These are phyloP conservation scores for Colletotrichum destructivum DNA, from an alignment of 2,329 filamentous ascomycete species.

Conservation along the genomic window DNA sequence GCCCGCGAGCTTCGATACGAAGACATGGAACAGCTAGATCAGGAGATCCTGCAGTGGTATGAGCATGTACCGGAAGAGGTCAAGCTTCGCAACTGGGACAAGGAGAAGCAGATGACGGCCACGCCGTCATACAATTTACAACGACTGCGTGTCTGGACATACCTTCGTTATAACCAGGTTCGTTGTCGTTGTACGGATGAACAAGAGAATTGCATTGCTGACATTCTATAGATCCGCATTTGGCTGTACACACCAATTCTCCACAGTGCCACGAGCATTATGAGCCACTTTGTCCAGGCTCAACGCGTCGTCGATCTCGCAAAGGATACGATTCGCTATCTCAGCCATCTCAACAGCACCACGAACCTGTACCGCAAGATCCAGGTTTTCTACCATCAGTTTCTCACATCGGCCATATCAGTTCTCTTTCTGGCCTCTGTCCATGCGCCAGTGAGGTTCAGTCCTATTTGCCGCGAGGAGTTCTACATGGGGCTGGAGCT, in stretches of 20 bases:
- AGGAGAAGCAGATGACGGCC: slow-evolving; percentile 66
- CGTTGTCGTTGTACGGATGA: slow-evolving; percentile 31
- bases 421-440: slow-evolving; percentile 84
- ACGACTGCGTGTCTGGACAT: slow-evolving; percentile 86
- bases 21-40: slow-evolving; percentile 86
- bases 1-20: slow-evolving; percentile 77
- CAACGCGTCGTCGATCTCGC: slow-evolving; percentile 82
- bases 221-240: slow-evolving; percentile 75
- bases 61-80: slow-evolving; percentile 77
- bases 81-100: slow-evolving; percentile 72
- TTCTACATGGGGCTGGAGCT: slow-evolving; percentile 85
- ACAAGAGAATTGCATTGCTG: neutral
- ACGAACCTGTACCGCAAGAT: slow-evolving; percentile 80
- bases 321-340: slow-evolving; percentile 81
- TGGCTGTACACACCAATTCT: slow-evolving; percentile 90
- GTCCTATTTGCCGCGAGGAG: slow-evolving; percentile 77
- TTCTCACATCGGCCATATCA: slow-evolving; percentile 81
- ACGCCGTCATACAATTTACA: slow-evolving; percentile 76
- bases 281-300: slow-evolving; percentile 80
- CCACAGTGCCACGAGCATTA: slow-evolving; percentile 87
- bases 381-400: slow-evolving; percentile 86
- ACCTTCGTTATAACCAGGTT: slow-evolving; percentile 86
- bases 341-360: slow-evolving; percentile 79
- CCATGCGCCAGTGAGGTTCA: slow-evolving; percentile 81
- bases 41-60: slow-evolving; percentile 90